These are phyloP conservation scores for Chlorella ohadii DNA, from an alignment of 139 green algal genomes.

Conservation along the genomic window DNA sequence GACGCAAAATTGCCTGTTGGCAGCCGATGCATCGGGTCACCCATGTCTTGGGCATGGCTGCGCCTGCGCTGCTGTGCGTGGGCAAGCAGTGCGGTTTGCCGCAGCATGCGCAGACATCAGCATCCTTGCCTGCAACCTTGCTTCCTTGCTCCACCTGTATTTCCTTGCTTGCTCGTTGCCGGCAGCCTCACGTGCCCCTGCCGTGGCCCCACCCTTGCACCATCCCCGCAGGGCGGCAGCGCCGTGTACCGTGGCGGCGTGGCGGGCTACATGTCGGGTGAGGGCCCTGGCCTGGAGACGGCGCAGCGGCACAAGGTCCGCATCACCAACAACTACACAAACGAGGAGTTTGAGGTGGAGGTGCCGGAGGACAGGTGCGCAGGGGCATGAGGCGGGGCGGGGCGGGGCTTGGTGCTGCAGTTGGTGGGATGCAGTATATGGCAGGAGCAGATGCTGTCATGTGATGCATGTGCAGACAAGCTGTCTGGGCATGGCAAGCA, in stretches of 20 bases:
- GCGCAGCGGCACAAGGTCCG: slow-evolving; percentile 74
- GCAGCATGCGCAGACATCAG: no score
- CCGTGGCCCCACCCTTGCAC: background rate
- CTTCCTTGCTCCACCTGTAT: no score
- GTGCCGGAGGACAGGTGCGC: slow-evolving; percentile 24
- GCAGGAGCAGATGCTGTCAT: background rate
- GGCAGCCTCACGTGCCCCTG: background rate
- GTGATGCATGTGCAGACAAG: background rate
- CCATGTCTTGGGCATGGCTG: no score
- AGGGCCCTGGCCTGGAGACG: slow-evolving; percentile 66
- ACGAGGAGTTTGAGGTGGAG: slow-evolving; percentile 80
- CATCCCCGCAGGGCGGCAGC: slow-evolving; percentile 71
- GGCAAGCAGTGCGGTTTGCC: no score
- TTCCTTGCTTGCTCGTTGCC: no score
- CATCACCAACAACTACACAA: slow-evolving; percentile 81
- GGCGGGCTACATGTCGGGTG: slow-evolving; percentile 78
- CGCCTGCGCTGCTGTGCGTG: no score
- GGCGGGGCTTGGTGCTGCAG: background rate
- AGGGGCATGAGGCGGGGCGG: background rate
- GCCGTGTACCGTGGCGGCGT: slow-evolving; percentile 72
- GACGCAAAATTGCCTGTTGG: no score
- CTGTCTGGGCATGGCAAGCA: background rate
- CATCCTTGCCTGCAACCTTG: no score
- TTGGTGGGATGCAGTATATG: background rate
- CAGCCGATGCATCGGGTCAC: no score